Conservation (phyloP, 441 rosid genomes). For the Gossypium gossypioides region DNA sequence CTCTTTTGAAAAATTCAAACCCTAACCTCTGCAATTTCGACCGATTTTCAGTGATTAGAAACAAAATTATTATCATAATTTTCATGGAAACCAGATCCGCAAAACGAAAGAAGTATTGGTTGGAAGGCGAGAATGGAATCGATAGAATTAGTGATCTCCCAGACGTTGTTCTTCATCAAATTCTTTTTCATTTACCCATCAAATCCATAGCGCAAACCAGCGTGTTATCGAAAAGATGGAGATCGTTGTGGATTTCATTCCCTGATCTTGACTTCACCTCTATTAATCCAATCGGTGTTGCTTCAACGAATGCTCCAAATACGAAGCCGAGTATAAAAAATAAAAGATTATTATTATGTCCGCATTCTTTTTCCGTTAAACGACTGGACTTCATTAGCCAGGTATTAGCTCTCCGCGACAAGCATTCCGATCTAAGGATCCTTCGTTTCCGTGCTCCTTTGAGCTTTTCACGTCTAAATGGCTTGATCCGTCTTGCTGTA, state of each 20-base stretch:
- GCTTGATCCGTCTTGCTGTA: constrained; percentile 62
- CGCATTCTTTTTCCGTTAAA: constrained; percentile 8
- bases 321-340: too few species aligned
- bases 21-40: constrained; percentile 8
- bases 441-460: constrained; percentile 46
- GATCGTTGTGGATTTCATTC: constrained; percentile 58
- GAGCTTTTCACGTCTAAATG: constrained; percentile 52
- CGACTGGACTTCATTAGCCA: constrained; percentile 34
- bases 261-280: constrained; percentile 85
- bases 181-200: constrained; percentile 52
- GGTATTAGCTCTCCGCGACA: constrained; percentile 35
- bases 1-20: constrained; percentile 48
- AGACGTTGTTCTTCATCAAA: constrained; percentile 47
- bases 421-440: constrained; percentile 39
- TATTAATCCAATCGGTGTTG: constrained; percentile 11
- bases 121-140: constrained; percentile 8
- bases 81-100: constrained; percentile 66
- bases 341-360: neutral
- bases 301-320: neutral
- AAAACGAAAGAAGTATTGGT: constrained; percentile 41
- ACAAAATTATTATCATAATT: neutral
- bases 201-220: constrained; percentile 47
- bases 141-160: constrained; percentile 65
- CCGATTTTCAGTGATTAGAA: neutral
- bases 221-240: constrained; percentile 52